Evolutionary conservation across 2,329 filamentous ascomycete genomes (phyloP).

Genomic region (Epichloe elymi): DNA sequence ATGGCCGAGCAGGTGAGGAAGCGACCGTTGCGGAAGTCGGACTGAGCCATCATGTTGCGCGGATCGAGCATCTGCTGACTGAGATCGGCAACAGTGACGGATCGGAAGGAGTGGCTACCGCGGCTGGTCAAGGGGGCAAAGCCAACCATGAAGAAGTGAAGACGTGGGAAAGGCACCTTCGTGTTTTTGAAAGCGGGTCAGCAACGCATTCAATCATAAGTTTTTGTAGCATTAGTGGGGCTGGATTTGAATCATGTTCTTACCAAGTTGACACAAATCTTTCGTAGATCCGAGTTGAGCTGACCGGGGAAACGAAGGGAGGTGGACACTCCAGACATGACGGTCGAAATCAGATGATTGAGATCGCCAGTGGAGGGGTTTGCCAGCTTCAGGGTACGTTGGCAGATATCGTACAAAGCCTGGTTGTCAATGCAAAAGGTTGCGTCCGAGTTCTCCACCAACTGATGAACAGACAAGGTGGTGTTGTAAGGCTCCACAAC

Average conservation of each 20-base stretch:
- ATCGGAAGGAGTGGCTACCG: constrained; percentile 82
- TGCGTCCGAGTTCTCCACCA: constrained; percentile 99
- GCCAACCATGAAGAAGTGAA: constrained; percentile 99
- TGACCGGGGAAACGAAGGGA: constrained; percentile 98
- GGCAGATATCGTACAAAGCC: constrained; percentile 99
- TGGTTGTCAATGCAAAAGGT: constrained; percentile 99
- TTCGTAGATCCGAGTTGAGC: constrained; percentile 98
- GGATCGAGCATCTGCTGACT: constrained; percentile 99
- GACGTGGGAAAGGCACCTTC: constrained; percentile 92
- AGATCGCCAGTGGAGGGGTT: constrained; percentile 98
- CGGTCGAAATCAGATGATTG: constrained; percentile 97
- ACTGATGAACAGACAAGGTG: constrained; percentile 95
- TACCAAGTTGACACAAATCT: constrained; percentile 91
- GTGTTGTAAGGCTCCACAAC: constrained; percentile 99
- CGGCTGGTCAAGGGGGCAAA: constrained; percentile 88
- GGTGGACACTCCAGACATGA: constrained; percentile 99
- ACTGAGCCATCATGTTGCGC: constrained; percentile 99
- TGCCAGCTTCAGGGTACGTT: constrained; percentile 97
- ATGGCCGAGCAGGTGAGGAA: constrained; percentile 99
- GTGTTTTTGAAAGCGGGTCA: background rate
- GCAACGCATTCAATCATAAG: background rate
- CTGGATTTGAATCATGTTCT: background rate
- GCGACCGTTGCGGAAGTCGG: constrained; percentile 98
- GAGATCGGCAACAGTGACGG: constrained; percentile 90
- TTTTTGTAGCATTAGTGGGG: too few species aligned